Base-by-base conservation (phyloP, 1,284 basidiomycete genomes). In the Sanghuangporus sanghuang region DNA sequence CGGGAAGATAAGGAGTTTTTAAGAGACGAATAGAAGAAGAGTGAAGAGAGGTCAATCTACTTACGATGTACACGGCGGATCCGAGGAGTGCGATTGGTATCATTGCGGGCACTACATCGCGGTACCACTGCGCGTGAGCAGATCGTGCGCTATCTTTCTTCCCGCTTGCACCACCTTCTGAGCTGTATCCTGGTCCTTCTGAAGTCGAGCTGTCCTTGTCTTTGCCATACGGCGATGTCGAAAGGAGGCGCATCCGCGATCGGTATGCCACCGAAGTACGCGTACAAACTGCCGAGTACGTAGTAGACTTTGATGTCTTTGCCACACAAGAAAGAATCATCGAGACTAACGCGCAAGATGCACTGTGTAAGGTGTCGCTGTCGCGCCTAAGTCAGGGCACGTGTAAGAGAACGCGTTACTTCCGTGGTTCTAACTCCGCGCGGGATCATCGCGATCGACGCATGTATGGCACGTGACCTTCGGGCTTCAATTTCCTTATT, bases 31-130 rank as follows among this genome's bases (percentile, higher is more conserved):
- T n/a, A 49, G 58, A 56, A 35, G 46, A 52, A 55, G 48, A 54
- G 53, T 32, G 35, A 11, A 11, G 16, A 40, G 39, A 48, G 44
- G 14, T n/a, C 58, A 35, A n/a, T 40, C 40, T 32, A 74, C 83
- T 65, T 71, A 89, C 90, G 68, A 91, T 77, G 75, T 90, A 92
- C 59, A 92, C 81, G 9, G 86, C 87, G 62, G 88, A 90, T 14
- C 89, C 90, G 32, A 92, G 78, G 57, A 92, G 75, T 55, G 86
- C 85, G 63, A 92, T 77, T 6, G 90, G 90, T 49, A 91, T 76
- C 89, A 92, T 92, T 42, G 83, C 84, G 35, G 90, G 90, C 49
- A 88, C 72, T 58, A 86, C 79, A 64, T 86, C 81, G 46, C 83
- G 76, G 72, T 92, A 92, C 78, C 85, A 85, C 67, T 79, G 77